Evolutionary conservation across 2,329 filamentous ascomycete genomes (phyloP).

Genomic region (Rosellinia necatrix): DNA sequence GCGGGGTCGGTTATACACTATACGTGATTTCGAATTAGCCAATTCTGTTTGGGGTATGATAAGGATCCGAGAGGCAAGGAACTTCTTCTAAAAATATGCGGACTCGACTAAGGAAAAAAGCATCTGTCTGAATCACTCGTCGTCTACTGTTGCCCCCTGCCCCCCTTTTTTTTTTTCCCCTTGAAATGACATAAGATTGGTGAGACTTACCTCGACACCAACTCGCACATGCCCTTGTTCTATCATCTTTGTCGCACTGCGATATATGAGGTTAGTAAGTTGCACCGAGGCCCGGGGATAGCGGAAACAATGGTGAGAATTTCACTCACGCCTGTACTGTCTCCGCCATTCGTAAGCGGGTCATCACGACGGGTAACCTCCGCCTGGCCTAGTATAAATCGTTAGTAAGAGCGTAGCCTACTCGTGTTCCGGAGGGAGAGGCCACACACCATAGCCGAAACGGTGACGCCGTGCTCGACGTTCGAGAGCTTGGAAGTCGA

Average conservation of each 20-base stretch:
- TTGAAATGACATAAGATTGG: not conserved
- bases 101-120: too few relatives aligned
- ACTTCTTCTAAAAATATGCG: too few relatives aligned
- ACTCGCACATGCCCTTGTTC: constrained; percentile 94
- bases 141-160: too few relatives aligned
- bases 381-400: constrained; percentile 62
- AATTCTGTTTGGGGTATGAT: not conserved
- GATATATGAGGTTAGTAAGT: not conserved
- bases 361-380: constrained; percentile 88
- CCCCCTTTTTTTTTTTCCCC: not conserved
- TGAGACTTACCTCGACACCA: constrained; percentile 71
- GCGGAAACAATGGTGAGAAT: not conserved
- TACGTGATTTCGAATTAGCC: constrained; percentile 3
- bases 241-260: constrained; percentile 74
- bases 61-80: not conserved
- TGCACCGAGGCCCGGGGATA: not conserved
- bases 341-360: constrained; percentile 84
- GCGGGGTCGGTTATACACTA: constrained; percentile 77
- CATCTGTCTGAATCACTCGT: not conserved
- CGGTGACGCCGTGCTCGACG: constrained; percentile 82
- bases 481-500: constrained; percentile 77
- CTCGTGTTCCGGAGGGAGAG: too few relatives aligned
- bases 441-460: constrained; percentile 69
- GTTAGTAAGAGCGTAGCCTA: constrained; percentile 9
- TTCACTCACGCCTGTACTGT: constrained; percentile 68